Evolutionary conservation across 139 green algal genomes (phyloP), one percentile per base, ranked within the genome.

Genomic region (Zygnema cylindricum): DNA sequence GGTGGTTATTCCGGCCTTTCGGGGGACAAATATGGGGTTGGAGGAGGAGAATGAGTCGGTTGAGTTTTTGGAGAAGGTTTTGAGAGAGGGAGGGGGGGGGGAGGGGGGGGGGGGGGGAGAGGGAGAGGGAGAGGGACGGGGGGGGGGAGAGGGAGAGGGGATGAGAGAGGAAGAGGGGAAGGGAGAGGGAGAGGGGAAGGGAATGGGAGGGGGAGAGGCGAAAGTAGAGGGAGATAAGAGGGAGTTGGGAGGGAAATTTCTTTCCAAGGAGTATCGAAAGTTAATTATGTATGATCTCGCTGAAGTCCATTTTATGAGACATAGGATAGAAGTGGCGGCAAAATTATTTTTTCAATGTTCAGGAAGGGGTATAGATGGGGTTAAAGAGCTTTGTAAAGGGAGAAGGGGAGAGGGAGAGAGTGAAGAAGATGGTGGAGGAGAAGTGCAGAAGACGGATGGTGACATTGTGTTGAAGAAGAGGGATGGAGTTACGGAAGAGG

Each of bases 271-370:
- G 7, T 43, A 54, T 41, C 36, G 71, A 43, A 16, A 16, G 11
- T 43, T 79, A 11, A 79, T 79, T 79, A 41, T 79, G 36, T 79
- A 54, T 79, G 71, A 79, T 79, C 11, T 79, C 11, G 71, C 71
- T 16, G 36, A 79, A 43, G 71, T 79, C 7, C 71, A 79, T 43
- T 79, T 79, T 43, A 79, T 79, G 71, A 79, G 71, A 16, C 36
- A 43, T 54, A 79, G 71, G 71, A 16, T 79, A 11, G 49, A 63
- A 16, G 16, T 16, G 7, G 49, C 49, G 16, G 16, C 7, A 63
- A 63, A 16, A 16, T 16, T 63, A 16, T 63, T 63, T 63, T 63
- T 16, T 63, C 49, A 16, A 63, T 63, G 49, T 16, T 63, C n/a
- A n/a, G n/a, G n/a, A n/a, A n/a, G n/a, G n/a, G n/a, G n/a, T n/a